phyloP scores from a whole-genome alignment of 83 land plant species.

The Picea engelmannii region DNA sequence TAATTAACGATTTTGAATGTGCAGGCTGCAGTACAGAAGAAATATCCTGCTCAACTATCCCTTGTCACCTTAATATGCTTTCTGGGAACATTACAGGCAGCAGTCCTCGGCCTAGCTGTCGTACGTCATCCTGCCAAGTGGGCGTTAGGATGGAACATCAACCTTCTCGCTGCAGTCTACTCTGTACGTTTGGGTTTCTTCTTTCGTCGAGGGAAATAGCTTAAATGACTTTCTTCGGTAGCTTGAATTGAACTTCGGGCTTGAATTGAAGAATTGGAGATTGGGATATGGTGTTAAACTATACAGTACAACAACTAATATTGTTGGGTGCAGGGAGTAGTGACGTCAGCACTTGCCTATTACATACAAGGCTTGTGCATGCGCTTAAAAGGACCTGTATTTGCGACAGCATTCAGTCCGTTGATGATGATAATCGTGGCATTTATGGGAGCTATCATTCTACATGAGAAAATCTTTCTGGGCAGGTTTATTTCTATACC shows the following conservation, averaged over 20 bases:
- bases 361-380: conserved; percentile 43
- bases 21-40: too few species aligned
- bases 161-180: conserved; percentile 51
- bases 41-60: too few species aligned
- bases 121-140: conserved; percentile 20
- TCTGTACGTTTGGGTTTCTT: conserved; percentile 9
- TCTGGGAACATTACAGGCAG: too few species aligned
- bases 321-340: conserved; percentile 26
- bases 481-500: conserved; percentile 23
- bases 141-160: conserved; percentile 41
- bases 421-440: conserved; percentile 40
- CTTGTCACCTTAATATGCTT: too few species aligned
- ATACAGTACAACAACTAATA: too few species aligned
- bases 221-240: too few species aligned
- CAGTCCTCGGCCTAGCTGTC: too few species aligned
- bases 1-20: neutral
- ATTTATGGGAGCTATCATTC: conserved; percentile 39
- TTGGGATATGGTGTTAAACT: too few species aligned
- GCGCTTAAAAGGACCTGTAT: conserved; percentile 35
- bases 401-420: conserved; percentile 48
- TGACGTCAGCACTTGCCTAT: conserved; percentile 31
- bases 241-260: too few species aligned
- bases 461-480: conserved; percentile 30
- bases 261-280: too few species aligned
- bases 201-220: too few species aligned